These are phyloP conservation scores for Fistulinella cinereoalba DNA, from an alignment of 1,284 basidiomycete species.

Conservation along the genomic window DNA sequence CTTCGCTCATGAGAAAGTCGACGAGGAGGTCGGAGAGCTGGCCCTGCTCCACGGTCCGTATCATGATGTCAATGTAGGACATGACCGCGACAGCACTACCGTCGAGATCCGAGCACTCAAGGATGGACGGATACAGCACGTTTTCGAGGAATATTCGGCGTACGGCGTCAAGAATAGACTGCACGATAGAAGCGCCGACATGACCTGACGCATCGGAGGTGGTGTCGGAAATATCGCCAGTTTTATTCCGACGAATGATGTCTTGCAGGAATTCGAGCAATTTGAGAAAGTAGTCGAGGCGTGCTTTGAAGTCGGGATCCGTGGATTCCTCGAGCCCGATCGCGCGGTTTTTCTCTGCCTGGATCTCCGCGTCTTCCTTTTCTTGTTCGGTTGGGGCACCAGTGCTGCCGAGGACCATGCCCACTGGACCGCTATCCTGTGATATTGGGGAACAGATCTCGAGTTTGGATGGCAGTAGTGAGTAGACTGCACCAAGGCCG, in stretches of 20 bases:
- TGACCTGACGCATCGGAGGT: slow-evolving; percentile 54
- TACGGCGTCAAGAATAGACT: slow-evolving; percentile 79
- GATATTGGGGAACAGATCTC: slow-evolving; percentile 54
- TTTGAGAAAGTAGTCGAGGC: slow-evolving; percentile 86
- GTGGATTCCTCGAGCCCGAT: slow-evolving; percentile 75
- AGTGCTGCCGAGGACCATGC: slow-evolving; percentile 67
- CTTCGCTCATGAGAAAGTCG: slow-evolving; percentile 79
- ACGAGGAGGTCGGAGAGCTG: slow-evolving; percentile 70
- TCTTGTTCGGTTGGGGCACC: slow-evolving; percentile 51
- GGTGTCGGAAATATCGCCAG: slow-evolving; percentile 39
- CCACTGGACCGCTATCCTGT: slow-evolving; percentile 39
- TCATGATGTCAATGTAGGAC: slow-evolving; percentile 92
- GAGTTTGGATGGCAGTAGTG: slow-evolving; percentile 85
- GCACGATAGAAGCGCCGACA: slow-evolving; percentile 76
- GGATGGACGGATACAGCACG: slow-evolving; percentile 88
- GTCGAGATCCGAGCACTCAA: slow-evolving; percentile 90
- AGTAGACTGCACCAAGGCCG: slow-evolving; percentile 91
- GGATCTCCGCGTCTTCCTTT: slow-evolving; percentile 54
- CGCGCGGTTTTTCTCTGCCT: slow-evolving; percentile 51
- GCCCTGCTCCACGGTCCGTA: slow-evolving; percentile 72
- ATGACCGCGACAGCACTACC: slow-evolving; percentile 95
- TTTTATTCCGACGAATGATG: slow-evolving; percentile 65
- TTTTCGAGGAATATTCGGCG: slow-evolving; percentile 90
- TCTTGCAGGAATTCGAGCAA: slow-evolving; percentile 92
- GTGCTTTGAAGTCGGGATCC: slow-evolving; percentile 72